Base-by-base conservation (phyloP, 176 grass and related monocot genomes). In the Oryza coarctata region DNA sequence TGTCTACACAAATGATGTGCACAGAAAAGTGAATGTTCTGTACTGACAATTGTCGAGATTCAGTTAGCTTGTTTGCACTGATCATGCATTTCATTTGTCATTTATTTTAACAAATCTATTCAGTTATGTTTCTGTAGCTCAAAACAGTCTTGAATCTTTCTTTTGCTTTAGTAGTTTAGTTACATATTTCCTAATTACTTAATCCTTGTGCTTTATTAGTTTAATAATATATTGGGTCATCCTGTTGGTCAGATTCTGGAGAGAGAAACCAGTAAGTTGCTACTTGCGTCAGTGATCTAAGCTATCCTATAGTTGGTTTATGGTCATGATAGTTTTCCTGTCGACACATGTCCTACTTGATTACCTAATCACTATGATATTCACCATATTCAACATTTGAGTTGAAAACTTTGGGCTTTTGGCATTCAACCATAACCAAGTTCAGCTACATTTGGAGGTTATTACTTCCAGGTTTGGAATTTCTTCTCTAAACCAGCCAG, bases 231-330 rank as follows among this genome's bases (percentile, higher is more conserved):
- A 35, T 64, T 72, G 4, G 22, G 7, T 29, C 20, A 64, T 55
- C 75, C 6, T 5, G 44, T 15, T 33, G 20, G 49, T 62, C 2
- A 71, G 12, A 82, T 63, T 74, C 70, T 60, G 3, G 30, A 22
- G 43, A 50, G 39, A 49, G 64, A 35, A 77, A 30, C 12, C 69
- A 71, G 68, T 49, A 70, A 64, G 36, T 77, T 52, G 27, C 39
- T 74, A 77, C 38, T 71, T 75, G 39, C 4, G 50, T n/a, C 20
- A 83, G 26, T 2, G 22, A 39, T 60, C 18, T 78, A 83, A 83
- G 32, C 13, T 83, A 76, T 68, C 0, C 12, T 70, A 35, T 63
- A 28, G 7, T 62, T 2, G 47, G 30, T 75, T 33, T 34, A 17
- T 55, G 49, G 33, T 15, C 7, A 76, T 77, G 32, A 63, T 63